Conservation (phyloP, 495 filamentous ascomycete genomes). For the Penicillium ucsense region DNA sequence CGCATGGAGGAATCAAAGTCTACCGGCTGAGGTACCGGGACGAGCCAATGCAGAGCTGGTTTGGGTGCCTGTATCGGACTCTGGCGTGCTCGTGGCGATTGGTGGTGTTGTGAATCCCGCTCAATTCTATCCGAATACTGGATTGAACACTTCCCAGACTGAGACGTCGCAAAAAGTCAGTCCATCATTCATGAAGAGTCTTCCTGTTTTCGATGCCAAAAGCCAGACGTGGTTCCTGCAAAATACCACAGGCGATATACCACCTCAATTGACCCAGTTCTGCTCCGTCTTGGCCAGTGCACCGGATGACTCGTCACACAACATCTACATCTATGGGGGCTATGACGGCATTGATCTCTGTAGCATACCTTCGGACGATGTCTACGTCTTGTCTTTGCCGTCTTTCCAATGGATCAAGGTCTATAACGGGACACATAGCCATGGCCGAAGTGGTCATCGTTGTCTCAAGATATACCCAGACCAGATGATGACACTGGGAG, state of each 20-base stretch:
- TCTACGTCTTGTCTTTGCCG: conserved; percentile 66
- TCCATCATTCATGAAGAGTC: conserved; percentile 50
- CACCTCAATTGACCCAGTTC: conserved; percentile 45
- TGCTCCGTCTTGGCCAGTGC: conserved; percentile 58
- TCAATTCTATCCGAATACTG: conserved; percentile 12
- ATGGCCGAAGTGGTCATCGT: conserved; percentile 51
- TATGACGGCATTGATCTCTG: conserved; percentile 40
- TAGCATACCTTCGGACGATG: conserved; percentile 45
- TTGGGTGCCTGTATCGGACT: conserved; percentile 57
- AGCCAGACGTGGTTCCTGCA: conserved; percentile 43
- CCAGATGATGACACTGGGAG: conserved; percentile 65
- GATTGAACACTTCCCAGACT: conserved; percentile 22
- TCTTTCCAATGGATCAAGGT: conserved; percentile 68
- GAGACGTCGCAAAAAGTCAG: conserved; percentile 40
- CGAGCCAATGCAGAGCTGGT: conserved; percentile 56
- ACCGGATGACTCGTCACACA: conserved; percentile 49
- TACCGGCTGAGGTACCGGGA: conserved; percentile 40
- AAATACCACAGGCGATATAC: conserved; percentile 44
- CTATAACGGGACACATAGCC: conserved; percentile 31
- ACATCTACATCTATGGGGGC: conserved; percentile 72
- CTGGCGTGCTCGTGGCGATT: conserved; percentile 55
- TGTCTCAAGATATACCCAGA: conserved; percentile 62
- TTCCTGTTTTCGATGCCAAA: conserved; percentile 65
- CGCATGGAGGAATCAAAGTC: conserved; percentile 45
- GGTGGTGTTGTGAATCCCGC: conserved; percentile 54